Evolutionary conservation across 1,139 yeast species (phyloP), one percentile per base, ranked within the genome.

Genomic region (Pichia sp.): DNA sequence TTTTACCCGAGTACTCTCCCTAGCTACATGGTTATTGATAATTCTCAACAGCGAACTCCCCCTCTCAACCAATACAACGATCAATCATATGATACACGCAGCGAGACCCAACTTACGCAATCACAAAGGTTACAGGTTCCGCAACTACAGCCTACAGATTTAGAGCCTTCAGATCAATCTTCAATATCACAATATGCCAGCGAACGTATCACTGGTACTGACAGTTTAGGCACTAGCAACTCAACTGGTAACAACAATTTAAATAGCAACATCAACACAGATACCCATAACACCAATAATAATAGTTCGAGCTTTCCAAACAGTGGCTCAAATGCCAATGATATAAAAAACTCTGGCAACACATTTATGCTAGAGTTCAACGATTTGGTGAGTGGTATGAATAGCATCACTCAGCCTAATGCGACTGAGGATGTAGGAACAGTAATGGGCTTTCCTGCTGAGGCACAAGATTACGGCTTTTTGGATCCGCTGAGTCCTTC

Each of bases 401-500:
- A 48, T 40, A 46, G 39, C 16, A 48, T 54, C 43, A 34, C 40
- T 34, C 48, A 46, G 37, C n/a, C 21, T 4, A 43, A 34, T 25
- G 18, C 44, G 3, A 22, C 9, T 12, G 52, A 49, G 3, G 37
- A 31, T 18, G n/a, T 18, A 6, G 37, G 37, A 8, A 31, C 37
- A n/a, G 37, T 31, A 13, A 31, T 31, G 37, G 53, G 50, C 4
- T 51, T 54, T 13, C 43, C 52, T n/a, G 2, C 49, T 13, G 53
- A 51, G 5, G 18, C 46, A 3, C 55, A 49, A 19, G 47, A 54
- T 19, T 51, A 50, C 34, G 57, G 49, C 16, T 53, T 55, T 41
- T 41, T 55, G 13, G 53, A 53, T n/a, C 62, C 64, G 1, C 41
- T 61, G 36, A 70, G 74, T n/a, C 77, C 79, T 5, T 61, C 66